These are phyloP conservation scores for Magnusiomyces sp. DNA, from an alignment of 1,139 yeast genomes.

Conservation along the genomic window DNA sequence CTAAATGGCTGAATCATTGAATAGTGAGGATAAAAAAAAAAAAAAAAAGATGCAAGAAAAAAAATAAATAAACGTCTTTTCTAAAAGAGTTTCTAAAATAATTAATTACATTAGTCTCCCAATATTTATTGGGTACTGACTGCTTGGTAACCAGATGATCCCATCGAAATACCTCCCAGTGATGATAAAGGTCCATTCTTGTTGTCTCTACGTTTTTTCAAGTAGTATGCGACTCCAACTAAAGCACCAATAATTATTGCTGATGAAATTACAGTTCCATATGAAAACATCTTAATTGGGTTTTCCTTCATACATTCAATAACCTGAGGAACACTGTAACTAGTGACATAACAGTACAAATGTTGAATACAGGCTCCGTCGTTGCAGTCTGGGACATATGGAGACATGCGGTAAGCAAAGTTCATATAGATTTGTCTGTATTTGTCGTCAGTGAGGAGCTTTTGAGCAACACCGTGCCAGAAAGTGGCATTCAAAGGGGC, in stretches of 20 bases:
- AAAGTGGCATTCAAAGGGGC: slow-evolving; percentile 22
- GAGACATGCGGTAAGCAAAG: slow-evolving; percentile 8
- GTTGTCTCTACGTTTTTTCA: background rate
- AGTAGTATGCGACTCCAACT: background rate
- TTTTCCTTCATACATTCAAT: slow-evolving; percentile 7
- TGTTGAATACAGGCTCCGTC: slow-evolving; percentile 4
- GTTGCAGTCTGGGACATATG: slow-evolving; percentile 5
- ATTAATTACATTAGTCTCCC: too few relatives aligned
- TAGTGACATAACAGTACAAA: slow-evolving; percentile 13
- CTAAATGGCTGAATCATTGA: too few relatives aligned
- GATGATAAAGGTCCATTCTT: too few relatives aligned
- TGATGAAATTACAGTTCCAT: background rate
- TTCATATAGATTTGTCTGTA: slow-evolving; percentile 7
- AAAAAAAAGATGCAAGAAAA: too few relatives aligned
- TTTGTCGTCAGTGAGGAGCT: slow-evolving; percentile 1
- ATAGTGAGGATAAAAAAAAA: too few relatives aligned
- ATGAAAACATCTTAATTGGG: background rate
- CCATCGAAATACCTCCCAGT: too few relatives aligned
- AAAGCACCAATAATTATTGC: background rate
- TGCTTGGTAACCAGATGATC: too few relatives aligned
- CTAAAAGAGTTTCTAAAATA: too few relatives aligned
- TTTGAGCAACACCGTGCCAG: slow-evolving; percentile 21
- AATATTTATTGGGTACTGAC: too few relatives aligned
- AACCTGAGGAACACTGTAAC: slow-evolving; percentile 14
- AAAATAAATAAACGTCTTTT: too few relatives aligned